Base-by-base conservation (phyloP, 2,329 filamentous ascomycete genomes). In the Aureobasidium melanogenum region DNA sequence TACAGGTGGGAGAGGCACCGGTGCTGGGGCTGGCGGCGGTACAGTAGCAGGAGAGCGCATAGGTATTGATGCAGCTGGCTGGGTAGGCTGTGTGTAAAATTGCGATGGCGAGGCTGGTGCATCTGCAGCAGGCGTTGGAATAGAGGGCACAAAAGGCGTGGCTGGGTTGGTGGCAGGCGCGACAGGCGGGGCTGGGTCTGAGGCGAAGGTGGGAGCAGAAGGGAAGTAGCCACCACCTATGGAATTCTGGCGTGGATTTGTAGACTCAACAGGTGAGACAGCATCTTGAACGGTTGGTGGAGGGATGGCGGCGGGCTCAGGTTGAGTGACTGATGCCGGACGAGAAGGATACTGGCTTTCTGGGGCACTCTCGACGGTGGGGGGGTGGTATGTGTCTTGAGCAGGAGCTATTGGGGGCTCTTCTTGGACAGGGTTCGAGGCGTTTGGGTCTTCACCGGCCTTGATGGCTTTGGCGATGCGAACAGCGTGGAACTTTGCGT, bases 401-500 rank as follows among this genome's bases (percentile, higher is more conserved):
- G 17, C 19, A 19, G 54, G 10, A 14, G 32, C 34, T 51, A 84
- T 82, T 0, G 79, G 75, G 0, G 72, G 77, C 52, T 85, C 82
- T 62, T 87, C 84, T 36, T 86, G 80, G 61, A 84, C 84, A 0
- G 93, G 93, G 69, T 97, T 97, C 8, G 89, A 88, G 60, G 88
- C 85, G 74, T 99, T 99, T 3, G 94, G 94, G 70, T 99, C 92
- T 66, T 89, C 87, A 59, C 91, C 91, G 43, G 92, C 89, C 70
- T 92, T 94, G 69, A 97, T 83, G 12, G 94, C 94, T 75, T 90
- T 96, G 17, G 89, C 81, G 70, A 99, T 99, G 62, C 94, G 85
- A 38, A 93, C 79, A 2, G 93, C 92, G 73, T 97, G 95, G 82
- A 90, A 99, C 74, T 97, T 99, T 44, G 93, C 91, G 72, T 90